These are phyloP conservation scores for Pistacia integerrima DNA, from an alignment of 345 rosid species.

Conservation along the genomic window DNA sequence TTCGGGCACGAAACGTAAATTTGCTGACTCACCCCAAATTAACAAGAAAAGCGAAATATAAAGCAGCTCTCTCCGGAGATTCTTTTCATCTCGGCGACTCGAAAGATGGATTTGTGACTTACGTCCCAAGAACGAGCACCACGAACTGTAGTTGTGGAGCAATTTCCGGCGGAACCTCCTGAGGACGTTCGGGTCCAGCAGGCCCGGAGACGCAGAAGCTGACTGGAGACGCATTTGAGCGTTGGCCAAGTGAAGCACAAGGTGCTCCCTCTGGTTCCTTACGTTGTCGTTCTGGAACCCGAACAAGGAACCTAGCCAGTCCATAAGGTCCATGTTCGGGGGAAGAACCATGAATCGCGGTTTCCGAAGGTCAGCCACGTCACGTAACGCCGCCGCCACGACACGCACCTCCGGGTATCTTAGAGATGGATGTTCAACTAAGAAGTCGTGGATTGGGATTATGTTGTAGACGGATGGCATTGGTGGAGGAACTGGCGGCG, in stretches of 20 bases:
- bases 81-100: constrained; percentile 9
- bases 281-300: constrained; percentile 83
- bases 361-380: constrained; percentile 57
- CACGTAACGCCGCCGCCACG: constrained; percentile 58
- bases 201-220: constrained; percentile 48
- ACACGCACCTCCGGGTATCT: constrained; percentile 76
- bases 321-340: constrained; percentile 64
- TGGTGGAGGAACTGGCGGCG: constrained; percentile 31
- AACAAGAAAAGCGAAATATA: constrained; percentile 53
- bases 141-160: constrained; percentile 61
- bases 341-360: constrained; percentile 57
- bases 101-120: constrained; percentile 46
- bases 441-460: constrained; percentile 72
- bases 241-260: constrained; percentile 88
- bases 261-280: constrained; percentile 80
- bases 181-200: constrained; percentile 61
- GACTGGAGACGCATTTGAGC: constrained; percentile 78
- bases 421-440: constrained; percentile 76
- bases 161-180: constrained; percentile 62
- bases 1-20: constrained; percentile 59
- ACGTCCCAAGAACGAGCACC: constrained; percentile 72
- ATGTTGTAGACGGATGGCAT: constrained; percentile 53
- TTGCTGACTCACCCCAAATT: constrained; percentile 72
- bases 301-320: constrained; percentile 70
- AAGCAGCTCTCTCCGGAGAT: constrained; percentile 52